Conservation (phyloP, 768 basidiomycete genomes). For the Lactifluus volemus region DNA sequence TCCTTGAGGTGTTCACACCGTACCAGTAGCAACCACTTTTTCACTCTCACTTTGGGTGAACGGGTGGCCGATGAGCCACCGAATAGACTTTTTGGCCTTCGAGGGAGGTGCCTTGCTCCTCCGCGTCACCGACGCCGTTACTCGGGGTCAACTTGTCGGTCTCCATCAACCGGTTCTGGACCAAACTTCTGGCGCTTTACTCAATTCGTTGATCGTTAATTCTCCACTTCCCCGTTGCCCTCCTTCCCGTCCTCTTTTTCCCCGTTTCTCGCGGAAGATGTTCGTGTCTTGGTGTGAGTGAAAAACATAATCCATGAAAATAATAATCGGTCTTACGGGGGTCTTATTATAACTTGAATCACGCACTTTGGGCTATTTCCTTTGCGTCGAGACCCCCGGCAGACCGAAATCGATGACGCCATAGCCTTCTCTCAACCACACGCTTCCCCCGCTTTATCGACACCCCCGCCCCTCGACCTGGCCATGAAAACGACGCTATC, state of each 20-base stretch:
- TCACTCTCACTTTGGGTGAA: too few relatives aligned
- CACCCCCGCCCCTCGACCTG: slow-evolving; percentile 15
- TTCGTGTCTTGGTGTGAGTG: too few relatives aligned
- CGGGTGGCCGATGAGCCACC: slow-evolving; percentile 15
- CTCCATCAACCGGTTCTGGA: background rate
- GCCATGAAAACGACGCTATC: background rate
- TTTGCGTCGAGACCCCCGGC: too few relatives aligned
- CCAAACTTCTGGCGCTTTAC: slow-evolving; percentile 1
- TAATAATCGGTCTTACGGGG: background rate
- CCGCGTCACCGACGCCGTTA: background rate
- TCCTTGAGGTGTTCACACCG: too few relatives aligned
- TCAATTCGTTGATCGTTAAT: slow-evolving; percentile 7
- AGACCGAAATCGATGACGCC: slow-evolving; percentile 9
- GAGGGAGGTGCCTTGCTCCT: background rate
- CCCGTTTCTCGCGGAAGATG: background rate
- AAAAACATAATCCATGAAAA: background rate
- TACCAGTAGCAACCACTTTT: too few relatives aligned
- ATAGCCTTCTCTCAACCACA: background rate
- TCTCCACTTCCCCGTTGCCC: background rate
- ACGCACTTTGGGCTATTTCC: too few relatives aligned
- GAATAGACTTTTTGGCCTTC: slow-evolving; percentile 17
- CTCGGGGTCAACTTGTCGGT: background rate
- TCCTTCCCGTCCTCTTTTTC: background rate
- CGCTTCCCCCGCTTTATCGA: slow-evolving; percentile 15
- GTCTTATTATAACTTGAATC: background rate